Conservation (phyloP, 2,329 filamentous ascomycete species). For the Botrytis paeoniae region DNA sequence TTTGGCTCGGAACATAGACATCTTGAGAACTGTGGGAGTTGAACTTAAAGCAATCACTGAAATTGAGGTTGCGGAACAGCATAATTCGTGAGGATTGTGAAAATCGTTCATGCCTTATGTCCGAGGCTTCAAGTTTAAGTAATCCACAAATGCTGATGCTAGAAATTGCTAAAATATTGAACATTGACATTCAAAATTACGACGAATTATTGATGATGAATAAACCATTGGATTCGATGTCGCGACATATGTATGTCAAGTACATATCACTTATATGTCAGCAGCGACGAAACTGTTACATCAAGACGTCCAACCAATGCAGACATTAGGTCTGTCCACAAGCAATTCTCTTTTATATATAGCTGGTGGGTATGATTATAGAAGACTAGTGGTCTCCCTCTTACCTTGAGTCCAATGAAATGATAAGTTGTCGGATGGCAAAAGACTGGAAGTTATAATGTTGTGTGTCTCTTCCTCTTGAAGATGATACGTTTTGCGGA, state of each 20-base stretch:
- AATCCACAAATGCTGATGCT: neutral
- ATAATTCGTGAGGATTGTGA: neutral
- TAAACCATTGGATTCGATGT: neutral
- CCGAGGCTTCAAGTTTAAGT: neutral
- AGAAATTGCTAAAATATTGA: neutral
- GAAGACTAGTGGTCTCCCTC: neutral
- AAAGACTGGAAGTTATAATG: neutral
- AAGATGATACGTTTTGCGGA: neutral
- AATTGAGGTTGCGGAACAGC: neutral
- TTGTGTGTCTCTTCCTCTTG: neutral
- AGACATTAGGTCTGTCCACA: neutral
- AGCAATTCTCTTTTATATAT: neutral
- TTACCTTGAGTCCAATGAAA: neutral
- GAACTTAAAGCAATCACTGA: neutral
- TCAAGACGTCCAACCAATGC: neutral
- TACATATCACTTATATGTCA: neutral
- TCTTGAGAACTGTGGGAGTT: slow-evolving; percentile 42
- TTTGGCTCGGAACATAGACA: slow-evolving; percentile 86
- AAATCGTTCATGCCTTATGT: neutral
- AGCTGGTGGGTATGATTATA: neutral
- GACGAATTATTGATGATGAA: neutral
- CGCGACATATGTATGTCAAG: neutral
- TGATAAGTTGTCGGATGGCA: rapidly evolving
- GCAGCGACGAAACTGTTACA: neutral
- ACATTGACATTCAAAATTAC: neutral